Evolutionary conservation across 768 basidiomycete species (phyloP).

Genomic region (Kwoniella dendrophila): DNA sequence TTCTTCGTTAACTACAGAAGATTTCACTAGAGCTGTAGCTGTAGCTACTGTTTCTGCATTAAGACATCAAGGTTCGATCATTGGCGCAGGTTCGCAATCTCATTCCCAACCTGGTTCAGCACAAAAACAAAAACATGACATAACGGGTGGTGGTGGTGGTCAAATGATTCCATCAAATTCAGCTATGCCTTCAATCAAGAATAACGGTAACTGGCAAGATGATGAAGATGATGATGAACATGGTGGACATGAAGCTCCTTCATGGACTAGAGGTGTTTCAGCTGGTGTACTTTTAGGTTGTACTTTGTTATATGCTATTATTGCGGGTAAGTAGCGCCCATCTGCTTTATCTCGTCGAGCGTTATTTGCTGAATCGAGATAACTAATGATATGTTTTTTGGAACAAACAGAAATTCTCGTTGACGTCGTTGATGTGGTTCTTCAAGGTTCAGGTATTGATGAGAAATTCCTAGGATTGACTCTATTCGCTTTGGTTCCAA

Average conservation of each 20-base stretch:
- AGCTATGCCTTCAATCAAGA: too few relatives aligned
- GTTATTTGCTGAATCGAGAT: background rate
- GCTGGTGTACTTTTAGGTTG: slow-evolving; percentile 86
- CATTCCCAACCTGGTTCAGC: slow-evolving; percentile 53
- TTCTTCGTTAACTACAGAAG: slow-evolving; percentile 73
- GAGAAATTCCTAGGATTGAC: slow-evolving; percentile 98
- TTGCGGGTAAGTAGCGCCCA: slow-evolving; percentile 72
- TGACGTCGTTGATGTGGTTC: slow-evolving; percentile 90
- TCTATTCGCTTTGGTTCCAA: slow-evolving; percentile 94
- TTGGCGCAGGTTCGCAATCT: too few relatives aligned
- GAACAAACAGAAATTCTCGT: slow-evolving; percentile 77
- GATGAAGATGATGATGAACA: slow-evolving; percentile 64
- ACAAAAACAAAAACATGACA: slow-evolving; percentile 19
- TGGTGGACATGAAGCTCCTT: slow-evolving; percentile 90
- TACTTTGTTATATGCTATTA: slow-evolving; percentile 88
- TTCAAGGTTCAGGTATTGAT: slow-evolving; percentile 86
- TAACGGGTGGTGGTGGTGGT: background rate
- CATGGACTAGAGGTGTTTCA: slow-evolving; percentile 89
- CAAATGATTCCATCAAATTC: background rate
- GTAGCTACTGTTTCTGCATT: slow-evolving; percentile 90
- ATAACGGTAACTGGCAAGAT: slow-evolving; percentile 39
- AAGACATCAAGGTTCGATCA: slow-evolving; percentile 61
- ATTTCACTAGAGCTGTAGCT: slow-evolving; percentile 89
- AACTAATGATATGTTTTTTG: background rate
- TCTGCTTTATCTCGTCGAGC: background rate